A percentile compares a stretch with the other conserved stretches of the same genome.
phyloP scores from a whole-genome alignment of 306 rosid species.

The Cucumis hystrix region DNA sequence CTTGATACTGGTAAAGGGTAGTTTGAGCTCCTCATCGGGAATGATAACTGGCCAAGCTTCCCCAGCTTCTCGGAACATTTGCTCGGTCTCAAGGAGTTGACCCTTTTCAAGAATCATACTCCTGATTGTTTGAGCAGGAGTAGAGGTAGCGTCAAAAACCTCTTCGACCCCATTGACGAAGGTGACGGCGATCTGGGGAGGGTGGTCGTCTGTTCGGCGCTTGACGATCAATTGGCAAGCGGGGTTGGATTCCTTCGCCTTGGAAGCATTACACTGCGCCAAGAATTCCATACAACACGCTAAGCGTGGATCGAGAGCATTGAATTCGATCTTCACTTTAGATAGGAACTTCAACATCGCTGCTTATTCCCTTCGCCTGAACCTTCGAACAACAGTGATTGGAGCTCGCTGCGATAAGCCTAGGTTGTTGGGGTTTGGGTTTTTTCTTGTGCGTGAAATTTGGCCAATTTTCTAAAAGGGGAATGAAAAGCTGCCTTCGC shows the following conservation, averaged over 20 bases:
- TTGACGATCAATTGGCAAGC: conserved; percentile 64
- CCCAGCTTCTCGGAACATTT: conserved; percentile 77
- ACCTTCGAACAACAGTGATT: not conserved
- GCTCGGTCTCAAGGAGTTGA: conserved; percentile 55
- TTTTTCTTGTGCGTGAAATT: too few relatives aligned
- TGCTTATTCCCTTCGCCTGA: not conserved
- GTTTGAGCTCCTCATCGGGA: conserved; percentile 51
- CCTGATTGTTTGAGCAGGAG: conserved; percentile 61
- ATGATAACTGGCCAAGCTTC: conserved; percentile 76
- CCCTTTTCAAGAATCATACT: conserved; percentile 75
- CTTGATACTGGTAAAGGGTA: conserved; percentile 43
- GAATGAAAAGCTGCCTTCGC: too few relatives aligned
- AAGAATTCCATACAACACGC: conserved; percentile 90
- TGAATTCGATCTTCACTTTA: conserved; percentile 72
- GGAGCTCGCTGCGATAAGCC: not conserved
- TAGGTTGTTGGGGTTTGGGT: too few relatives aligned
- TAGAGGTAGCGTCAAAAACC: conserved; percentile 63
- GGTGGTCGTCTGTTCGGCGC: conserved; percentile 65
- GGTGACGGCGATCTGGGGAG: conserved; percentile 78
- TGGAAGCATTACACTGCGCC: conserved; percentile 83
- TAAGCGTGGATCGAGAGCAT: conserved; percentile 76
- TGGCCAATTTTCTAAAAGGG: too few relatives aligned
- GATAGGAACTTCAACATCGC: conserved; percentile 73
- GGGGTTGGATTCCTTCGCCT: conserved; percentile 85
- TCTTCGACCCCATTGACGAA: conserved; percentile 73